These are phyloP conservation scores for Penicillium cataractarum DNA, from an alignment of 495 filamentous ascomycete species.

Conservation along the genomic window DNA sequence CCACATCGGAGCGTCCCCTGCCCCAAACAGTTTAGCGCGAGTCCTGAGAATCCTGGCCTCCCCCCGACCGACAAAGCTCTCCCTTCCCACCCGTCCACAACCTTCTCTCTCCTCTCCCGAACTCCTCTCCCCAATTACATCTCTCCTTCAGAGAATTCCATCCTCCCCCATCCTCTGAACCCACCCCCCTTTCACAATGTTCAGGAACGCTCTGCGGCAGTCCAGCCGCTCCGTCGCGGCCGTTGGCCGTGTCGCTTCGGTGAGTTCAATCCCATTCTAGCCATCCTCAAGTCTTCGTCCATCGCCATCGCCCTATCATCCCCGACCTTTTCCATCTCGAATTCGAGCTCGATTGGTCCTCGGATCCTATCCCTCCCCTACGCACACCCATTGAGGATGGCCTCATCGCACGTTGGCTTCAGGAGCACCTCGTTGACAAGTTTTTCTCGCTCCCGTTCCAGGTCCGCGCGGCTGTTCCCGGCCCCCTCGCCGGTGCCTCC, in stretches of 20 bases:
- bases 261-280: slow-evolving; percentile 65
- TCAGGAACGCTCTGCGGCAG: slow-evolving; percentile 96
- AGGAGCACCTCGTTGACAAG: slow-evolving; percentile 45
- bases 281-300: slow-evolving; percentile 36
- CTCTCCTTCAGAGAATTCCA: slow-evolving; percentile 54
- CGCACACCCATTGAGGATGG: slow-evolving; percentile 28
- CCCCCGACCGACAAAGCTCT: slow-evolving; percentile 57
- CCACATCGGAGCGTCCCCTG: slow-evolving; percentile 51
- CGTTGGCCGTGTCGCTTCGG: slow-evolving; percentile 85
- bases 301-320: slow-evolving; percentile 27
- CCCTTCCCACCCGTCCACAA: slow-evolving; percentile 55
- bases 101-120: slow-evolving; percentile 48
- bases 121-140: slow-evolving; percentile 54
- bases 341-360: slow-evolving; percentile 45
- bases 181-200: slow-evolving; percentile 71
- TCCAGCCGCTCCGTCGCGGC: slow-evolving; percentile 91
- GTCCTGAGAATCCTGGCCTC: slow-evolving; percentile 51
- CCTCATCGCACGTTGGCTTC: slow-evolving; percentile 36
- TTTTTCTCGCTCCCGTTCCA: slow-evolving; percentile 52
- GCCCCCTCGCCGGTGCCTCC: slow-evolving; percentile 68
- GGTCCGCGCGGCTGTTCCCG: slow-evolving; percentile 86
- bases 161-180: slow-evolving; percentile 54
- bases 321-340: slow-evolving; percentile 41
- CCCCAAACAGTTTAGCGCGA: slow-evolving; percentile 51
- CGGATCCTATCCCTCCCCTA: slow-evolving; percentile 33